phyloP scores from a whole-genome alignment of 805 yeast species.

The Candida tallmaniae region DNA sequence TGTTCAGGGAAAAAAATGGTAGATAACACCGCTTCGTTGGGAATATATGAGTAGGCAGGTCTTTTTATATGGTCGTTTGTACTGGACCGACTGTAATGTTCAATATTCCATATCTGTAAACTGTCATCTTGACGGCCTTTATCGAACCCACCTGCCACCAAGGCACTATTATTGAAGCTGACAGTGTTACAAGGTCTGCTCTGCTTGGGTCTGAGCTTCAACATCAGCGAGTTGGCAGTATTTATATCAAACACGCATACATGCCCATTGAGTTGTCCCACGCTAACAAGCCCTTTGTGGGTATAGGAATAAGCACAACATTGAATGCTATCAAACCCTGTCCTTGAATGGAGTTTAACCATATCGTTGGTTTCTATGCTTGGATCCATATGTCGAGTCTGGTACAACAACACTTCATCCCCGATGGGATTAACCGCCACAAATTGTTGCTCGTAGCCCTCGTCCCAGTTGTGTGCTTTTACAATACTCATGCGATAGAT shows the following conservation, averaged over 20 bases:
- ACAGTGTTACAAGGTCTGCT: constrained; percentile 72
- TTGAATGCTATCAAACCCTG: constrained; percentile 65
- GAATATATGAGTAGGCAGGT: constrained; percentile 54
- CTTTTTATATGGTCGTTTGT: constrained; percentile 47
- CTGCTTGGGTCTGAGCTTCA: constrained; percentile 55
- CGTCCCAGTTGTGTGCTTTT: constrained; percentile 59
- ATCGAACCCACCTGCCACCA: constrained; percentile 76
- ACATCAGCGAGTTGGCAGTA: constrained; percentile 26
- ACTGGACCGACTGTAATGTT: constrained; percentile 47
- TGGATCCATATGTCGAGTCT: constrained; percentile 42
- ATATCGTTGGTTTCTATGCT: constrained; percentile 50
- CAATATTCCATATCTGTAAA: constrained; percentile 75
- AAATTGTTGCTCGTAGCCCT: constrained; percentile 51
- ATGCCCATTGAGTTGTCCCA: constrained; percentile 70
- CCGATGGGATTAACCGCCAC: constrained; percentile 73
- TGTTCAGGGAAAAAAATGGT: constrained; percentile 61
- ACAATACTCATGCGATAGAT: constrained; percentile 61
- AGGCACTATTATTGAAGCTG: constrained; percentile 59
- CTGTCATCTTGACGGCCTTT: constrained; percentile 73
- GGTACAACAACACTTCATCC: constrained; percentile 70
- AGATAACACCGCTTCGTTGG: constrained; percentile 72
- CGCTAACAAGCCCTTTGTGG: constrained; percentile 58
- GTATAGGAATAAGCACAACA: constrained; percentile 59
- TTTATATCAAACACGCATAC: constrained; percentile 60
- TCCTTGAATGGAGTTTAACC: constrained; percentile 45